phyloP scores from a whole-genome alignment of 495 filamentous ascomycete species.

The Penicillium cataractarum region DNA sequence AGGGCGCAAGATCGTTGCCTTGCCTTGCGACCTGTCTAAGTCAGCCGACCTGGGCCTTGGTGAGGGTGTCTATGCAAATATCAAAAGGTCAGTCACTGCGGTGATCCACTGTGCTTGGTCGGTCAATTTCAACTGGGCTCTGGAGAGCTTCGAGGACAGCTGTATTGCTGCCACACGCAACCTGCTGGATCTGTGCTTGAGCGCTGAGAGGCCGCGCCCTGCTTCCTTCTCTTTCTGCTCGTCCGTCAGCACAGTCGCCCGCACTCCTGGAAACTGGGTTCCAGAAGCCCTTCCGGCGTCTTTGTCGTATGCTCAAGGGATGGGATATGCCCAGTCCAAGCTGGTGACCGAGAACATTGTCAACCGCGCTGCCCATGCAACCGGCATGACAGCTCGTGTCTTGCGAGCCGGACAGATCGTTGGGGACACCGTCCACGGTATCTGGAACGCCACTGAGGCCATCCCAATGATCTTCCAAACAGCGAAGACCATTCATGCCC shows the following conservation, averaged over 20 bases:
- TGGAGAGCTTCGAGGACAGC: slow-evolving; percentile 59
- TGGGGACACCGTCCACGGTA: slow-evolving; percentile 53
- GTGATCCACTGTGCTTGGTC: slow-evolving; percentile 73
- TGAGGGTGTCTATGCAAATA: slow-evolving; percentile 32
- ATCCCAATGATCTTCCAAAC: not conserved
- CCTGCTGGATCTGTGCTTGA: not conserved
- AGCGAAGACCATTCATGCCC: slow-evolving; percentile 34
- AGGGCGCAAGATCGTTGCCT: not conserved
- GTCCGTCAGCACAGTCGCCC: slow-evolving; percentile 53
- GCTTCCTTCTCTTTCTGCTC: slow-evolving; percentile 63
- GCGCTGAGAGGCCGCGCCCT: not conserved
- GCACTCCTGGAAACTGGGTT: slow-evolving; percentile 36
- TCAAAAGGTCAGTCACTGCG: slow-evolving; percentile 47
- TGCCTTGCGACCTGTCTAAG: not conserved
- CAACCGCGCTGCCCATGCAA: slow-evolving; percentile 35
- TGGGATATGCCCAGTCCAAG: slow-evolving; percentile 66
- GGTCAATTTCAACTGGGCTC: slow-evolving; percentile 68
- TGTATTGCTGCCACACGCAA: slow-evolving; percentile 49
- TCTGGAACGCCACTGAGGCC: slow-evolving; percentile 32
- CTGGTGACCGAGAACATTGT: slow-evolving; percentile 63
- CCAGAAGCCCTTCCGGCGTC: slow-evolving; percentile 52
- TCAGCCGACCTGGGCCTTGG: slow-evolving; percentile 20
- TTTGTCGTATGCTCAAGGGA: slow-evolving; percentile 51
- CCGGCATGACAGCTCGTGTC: slow-evolving; percentile 38
- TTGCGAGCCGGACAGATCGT: slow-evolving; percentile 63